Evolutionary conservation across 805 yeast genomes (phyloP), one percentile per base, ranked within the genome.

Genomic region (Starmera quercuum): DNA sequence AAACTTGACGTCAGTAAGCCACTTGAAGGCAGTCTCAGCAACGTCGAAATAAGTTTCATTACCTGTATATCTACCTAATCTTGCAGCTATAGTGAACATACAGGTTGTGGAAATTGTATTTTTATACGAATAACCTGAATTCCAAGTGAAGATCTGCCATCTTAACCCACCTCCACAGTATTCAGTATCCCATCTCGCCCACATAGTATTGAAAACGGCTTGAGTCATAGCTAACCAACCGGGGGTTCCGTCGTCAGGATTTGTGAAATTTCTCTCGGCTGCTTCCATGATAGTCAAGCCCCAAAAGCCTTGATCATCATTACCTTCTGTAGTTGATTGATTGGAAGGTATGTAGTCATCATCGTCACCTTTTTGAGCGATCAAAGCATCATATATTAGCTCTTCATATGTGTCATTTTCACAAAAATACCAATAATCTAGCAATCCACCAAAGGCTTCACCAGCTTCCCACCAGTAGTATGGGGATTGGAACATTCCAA

Each of bases 381-480:
- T 22, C 29, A 64, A 33, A 6, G 94, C 87, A n/a, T 68, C 66
- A 48, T 71, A 71, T 41, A 85, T 65, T 17, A 74, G 35, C 1
- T 65, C 62, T 30, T 71, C 78, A 47, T 69, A 83, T 1, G 90
- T 75, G 45, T 70, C 73, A 58, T 88, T 79, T 33, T 79, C 64
- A 57, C 90, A 81, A 51, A 75, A 75, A 49, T 58, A 77, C 69
- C 83, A 70, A 50, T 78, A 78, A 49, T 84, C 95, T 23, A 90
- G 52, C 64, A 83, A 55, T 6, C 66, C 61, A 21, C 75, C 75
- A 59, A 67, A 81, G 1, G 87, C 94, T 49, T 85, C 94, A 53
- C 95, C 95, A 20, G 95, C 88, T 57, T 84, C 82, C 95, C 95
- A 84, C 87, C 92, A 87, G 60, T 81, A 83, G 60, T 83, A 83